A percentile compares a stretch with the other conserved stretches of the same genome.
Conservation (phyloP, 1,284 basidiomycete genomes). For the Cryptococcus maquisensis region DNA sequence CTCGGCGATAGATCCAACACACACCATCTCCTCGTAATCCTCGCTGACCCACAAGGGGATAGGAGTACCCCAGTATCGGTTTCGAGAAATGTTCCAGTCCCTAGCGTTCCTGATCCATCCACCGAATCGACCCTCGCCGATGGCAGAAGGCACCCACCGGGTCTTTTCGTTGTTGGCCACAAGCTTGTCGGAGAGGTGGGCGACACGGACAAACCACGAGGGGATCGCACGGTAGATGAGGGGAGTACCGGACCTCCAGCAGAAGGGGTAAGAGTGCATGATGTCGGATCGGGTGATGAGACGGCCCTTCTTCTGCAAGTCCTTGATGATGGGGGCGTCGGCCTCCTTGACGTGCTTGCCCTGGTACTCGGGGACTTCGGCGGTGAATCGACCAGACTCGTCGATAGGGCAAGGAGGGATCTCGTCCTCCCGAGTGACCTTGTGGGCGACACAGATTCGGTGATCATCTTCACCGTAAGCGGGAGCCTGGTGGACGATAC, state of each 20-base stretch:
- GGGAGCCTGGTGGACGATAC: conserved; percentile 98
- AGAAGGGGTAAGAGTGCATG: conserved; percentile 93
- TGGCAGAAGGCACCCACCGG: conserved; percentile 87
- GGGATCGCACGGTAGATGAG: conserved; percentile 96
- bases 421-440: conserved; percentile 76
- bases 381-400: conserved; percentile 81
- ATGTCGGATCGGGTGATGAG: conserved; percentile 83
- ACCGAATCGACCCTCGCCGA: conserved; percentile 90
- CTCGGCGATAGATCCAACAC: conserved; percentile 82
- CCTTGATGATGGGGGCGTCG: conserved; percentile 90
- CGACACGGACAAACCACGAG: conserved; percentile 91
- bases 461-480: conserved; percentile 99
- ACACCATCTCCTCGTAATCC: conserved; percentile 88
- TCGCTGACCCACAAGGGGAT: conserved; percentile 95
- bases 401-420: conserved; percentile 95
- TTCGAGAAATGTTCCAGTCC: conserved; percentile 99
- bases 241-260: conserved; percentile 96
- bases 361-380: conserved; percentile 82
- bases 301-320: conserved; percentile 79
- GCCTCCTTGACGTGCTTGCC: conserved; percentile 94
- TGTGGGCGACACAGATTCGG: conserved; percentile 80
- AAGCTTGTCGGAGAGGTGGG: conserved; percentile 76
- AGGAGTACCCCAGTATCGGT: conserved; percentile 99
- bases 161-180: conserved; percentile 88
- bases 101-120: conserved; percentile 97